Percentiles rank a stretch among this genome's conserved stretches.
Evolutionary conservation across 352 stramenopile species (phyloP).

Genomic region (Phytophthora fragariaefolia): DNA sequence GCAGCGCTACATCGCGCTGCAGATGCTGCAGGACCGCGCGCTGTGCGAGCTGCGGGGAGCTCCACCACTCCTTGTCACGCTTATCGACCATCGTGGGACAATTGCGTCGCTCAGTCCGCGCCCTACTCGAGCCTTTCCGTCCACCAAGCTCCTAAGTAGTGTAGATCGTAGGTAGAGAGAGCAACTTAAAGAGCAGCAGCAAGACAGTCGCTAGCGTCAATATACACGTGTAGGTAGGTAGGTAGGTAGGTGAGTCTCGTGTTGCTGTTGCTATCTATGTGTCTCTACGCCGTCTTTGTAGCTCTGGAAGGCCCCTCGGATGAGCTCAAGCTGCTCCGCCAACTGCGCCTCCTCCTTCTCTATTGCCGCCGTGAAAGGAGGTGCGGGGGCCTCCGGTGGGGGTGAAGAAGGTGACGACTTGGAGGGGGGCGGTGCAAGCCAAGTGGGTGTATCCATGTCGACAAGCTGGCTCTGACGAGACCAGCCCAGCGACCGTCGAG

Average conservation of each 20-base stretch:
- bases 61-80: neutral
- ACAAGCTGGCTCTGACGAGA: no score
- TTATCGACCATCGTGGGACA: no score
- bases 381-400: neutral
- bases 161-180: no score
- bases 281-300: slow-evolving; percentile 22
- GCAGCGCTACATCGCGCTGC: slow-evolving; percentile 38
- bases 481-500: no score
- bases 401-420: neutral
- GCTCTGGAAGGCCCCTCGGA: slow-evolving; percentile 44
- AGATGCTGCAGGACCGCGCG: slow-evolving; percentile 38
- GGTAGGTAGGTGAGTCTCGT: neutral
- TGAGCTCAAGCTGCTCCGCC: slow-evolving; percentile 45
- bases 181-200: no score
- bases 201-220: no score
- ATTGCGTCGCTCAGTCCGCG: no score
- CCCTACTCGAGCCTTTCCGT: neutral
- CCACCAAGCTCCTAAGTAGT: no score
- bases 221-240: no score
- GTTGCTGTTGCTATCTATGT: neutral
- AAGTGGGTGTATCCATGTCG: slow-evolving; percentile 5
- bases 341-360: slow-evolving; percentile 27
- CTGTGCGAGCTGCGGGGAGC: slow-evolving; percentile 7
- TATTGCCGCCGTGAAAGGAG: neutral
- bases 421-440: neutral